Evolutionary conservation across 2,329 filamentous ascomycete genomes (phyloP).

Genomic region (Aspergillus sclerotialis): DNA sequence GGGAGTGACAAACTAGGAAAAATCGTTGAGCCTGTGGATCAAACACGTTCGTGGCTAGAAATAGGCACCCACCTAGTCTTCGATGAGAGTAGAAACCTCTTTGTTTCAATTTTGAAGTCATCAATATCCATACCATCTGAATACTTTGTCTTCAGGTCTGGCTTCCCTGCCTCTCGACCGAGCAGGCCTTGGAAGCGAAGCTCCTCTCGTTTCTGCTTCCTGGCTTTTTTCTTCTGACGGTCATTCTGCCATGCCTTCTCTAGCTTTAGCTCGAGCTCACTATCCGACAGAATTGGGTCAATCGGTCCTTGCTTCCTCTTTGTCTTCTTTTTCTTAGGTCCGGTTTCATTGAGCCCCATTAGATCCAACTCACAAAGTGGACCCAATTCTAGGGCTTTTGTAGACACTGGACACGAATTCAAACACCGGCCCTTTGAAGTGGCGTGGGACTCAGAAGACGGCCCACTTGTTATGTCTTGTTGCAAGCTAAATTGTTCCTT

Average conservation of each 20-base stretch:
- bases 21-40: too few species aligned
- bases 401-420: constrained; percentile 49
- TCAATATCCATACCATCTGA: constrained; percentile 62
- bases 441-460: too few species aligned
- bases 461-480: too few species aligned
- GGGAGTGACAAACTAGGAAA: constrained; percentile 61
- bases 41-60: constrained; percentile 2
- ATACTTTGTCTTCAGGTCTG: constrained; percentile 65
- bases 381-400: constrained; percentile 52
- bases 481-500: background rate
- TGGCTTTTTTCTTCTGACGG: constrained; percentile 61
- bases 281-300: constrained; percentile 55
- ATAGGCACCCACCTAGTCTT: constrained; percentile 52
- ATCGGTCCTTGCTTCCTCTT: constrained; percentile 55
- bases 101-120: constrained; percentile 66
- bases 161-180: constrained; percentile 47
- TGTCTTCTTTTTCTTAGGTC: constrained; percentile 52
- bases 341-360: constrained; percentile 73
- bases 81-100: constrained; percentile 58
- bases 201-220: constrained; percentile 63
- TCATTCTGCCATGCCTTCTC: constrained; percentile 59
- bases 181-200: constrained; percentile 60
- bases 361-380: constrained; percentile 69
- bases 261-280: constrained; percentile 58
- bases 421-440: constrained; percentile 27